Evolutionary conservation across 176 grass and related monocot genomes (phyloP), one percentile per base, ranked within the genome.

Genomic region (Cenchrus purpureus): DNA sequence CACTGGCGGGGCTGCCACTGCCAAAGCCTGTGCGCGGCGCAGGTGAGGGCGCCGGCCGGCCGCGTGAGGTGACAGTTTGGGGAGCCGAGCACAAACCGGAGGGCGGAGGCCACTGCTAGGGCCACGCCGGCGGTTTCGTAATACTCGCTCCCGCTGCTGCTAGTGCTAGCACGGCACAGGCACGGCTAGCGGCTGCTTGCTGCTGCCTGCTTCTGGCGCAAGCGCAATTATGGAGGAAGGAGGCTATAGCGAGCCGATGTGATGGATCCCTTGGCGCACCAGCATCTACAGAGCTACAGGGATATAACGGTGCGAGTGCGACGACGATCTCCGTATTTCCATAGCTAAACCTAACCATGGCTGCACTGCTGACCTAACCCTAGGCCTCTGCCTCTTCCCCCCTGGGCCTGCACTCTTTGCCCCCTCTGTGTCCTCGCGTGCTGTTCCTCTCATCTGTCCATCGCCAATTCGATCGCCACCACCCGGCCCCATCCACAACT

Each of bases 281-380:
- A 25, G n/a, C 45, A 25, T 74, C 88, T 87, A 86, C 88, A 83
- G 79, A 40, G 37, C 37, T 40, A 40, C 37, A 40, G 37, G 60
- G 84, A 79, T 53, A 78, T 68, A 90, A 90, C 89, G 89, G 84
- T 90, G 84, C 84, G 25, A 25, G 25, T 25, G 25, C 25, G 25
- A 25, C 25, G 78, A 68, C 80, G 74, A 74, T 90, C 65, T 83
- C 51, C 28, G 65, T 43, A 4, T 79, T 79, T 82, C 79, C 58
- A 65, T 10, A 9, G 16, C 63, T 42, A 43, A 48, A 25, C 14
- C 19, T 56, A 17, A 12, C 32, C 19, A 8, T 79, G 29, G 40
- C 44, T 37, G 58, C 77, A 49, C 75, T 67, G 76, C 59, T 68
- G 32, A 42, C 50, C 37, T 37, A 12, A 31, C 22, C 68, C 19